Percentiles rank a stretch among this genome's conserved stretches.
These are phyloP conservation scores for Teratosphaeria viscida DNA, from an alignment of 2,329 filamentous ascomycete species.

Conservation along the genomic window DNA sequence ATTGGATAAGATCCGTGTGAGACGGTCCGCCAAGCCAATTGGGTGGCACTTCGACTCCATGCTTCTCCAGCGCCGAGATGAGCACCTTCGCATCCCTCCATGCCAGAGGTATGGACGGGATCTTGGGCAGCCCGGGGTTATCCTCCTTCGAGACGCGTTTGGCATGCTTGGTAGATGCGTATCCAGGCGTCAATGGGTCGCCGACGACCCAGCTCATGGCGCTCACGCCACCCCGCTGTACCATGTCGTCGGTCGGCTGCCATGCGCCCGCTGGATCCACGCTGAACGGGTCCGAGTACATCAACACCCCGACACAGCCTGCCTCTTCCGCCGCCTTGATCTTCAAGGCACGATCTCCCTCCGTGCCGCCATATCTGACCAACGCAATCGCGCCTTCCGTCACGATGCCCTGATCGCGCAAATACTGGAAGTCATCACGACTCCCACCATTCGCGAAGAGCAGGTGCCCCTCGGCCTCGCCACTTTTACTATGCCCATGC, in stretches of 20 bases:
- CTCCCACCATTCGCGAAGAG: constrained; percentile 91
- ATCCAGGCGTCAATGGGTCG: constrained; percentile 86
- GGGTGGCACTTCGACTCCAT: constrained; percentile 57
- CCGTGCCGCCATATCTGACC: constrained; percentile 67
- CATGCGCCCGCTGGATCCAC: constrained; percentile 70
- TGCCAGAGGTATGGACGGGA: constrained; percentile 80
- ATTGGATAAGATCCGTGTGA: constrained; percentile 46
- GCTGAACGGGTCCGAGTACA: constrained; percentile 83
- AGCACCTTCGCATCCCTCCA: constrained; percentile 81
- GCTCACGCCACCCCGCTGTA: constrained; percentile 73
- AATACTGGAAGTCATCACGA: constrained; percentile 64
- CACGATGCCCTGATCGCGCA: constrained; percentile 62
- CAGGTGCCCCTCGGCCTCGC: constrained; percentile 74
- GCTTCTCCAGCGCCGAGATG: constrained; percentile 56
- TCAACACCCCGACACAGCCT: constrained; percentile 76
- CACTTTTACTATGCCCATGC: constrained; percentile 79
- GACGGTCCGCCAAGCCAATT: constrained; percentile 67
- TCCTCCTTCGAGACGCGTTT: constrained; percentile 60
- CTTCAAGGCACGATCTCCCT: constrained; percentile 66
- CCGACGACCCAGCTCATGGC: constrained; percentile 75
- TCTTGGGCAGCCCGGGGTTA: constrained; percentile 62
- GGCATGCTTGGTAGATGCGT: constrained; percentile 57
- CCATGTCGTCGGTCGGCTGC: constrained; percentile 63
- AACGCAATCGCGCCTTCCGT: constrained; percentile 73
- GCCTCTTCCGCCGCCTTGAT: constrained; percentile 81